Evolutionary conservation across 371 early-diverging fungal genomes (phyloP).

Genomic region (Pancytospora philotis): DNA sequence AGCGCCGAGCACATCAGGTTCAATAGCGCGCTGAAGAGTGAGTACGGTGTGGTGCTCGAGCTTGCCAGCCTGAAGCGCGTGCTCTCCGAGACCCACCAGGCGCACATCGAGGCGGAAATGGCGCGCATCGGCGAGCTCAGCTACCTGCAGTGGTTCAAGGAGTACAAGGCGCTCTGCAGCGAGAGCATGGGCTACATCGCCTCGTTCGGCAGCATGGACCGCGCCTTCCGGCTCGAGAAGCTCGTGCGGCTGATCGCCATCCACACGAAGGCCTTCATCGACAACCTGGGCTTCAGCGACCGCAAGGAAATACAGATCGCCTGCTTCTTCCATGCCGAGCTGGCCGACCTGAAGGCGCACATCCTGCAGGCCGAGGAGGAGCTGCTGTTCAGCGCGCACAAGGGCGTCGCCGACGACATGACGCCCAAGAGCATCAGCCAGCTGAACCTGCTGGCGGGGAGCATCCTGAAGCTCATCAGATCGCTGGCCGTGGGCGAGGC

Average conservation of each 20-base stretch:
- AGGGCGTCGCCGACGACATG: background rate
- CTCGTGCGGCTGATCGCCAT: constrained; percentile 20
- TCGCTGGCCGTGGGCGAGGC: constrained; percentile 32
- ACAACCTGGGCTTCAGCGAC: constrained; percentile 41
- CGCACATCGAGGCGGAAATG: constrained; percentile 16
- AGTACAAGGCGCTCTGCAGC: constrained; percentile 30
- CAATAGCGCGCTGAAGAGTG: constrained; percentile 18
- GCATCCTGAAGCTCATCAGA: constrained; percentile 42
- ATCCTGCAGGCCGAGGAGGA: constrained; percentile 26
- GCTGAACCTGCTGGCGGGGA: constrained; percentile 27
- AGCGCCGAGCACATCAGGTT: constrained; percentile 33
- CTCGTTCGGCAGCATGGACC: constrained; percentile 9
- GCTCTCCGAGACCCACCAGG: constrained; percentile 3
- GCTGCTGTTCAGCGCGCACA: constrained; percentile 8
- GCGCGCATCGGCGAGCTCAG: constrained; percentile 21
- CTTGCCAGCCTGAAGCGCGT: background rate
- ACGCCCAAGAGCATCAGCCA: background rate
- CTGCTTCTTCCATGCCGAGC: constrained; percentile 30
- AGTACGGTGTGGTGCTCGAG: constrained; percentile 20
- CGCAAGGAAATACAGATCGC: constrained; percentile 44
- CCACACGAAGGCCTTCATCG: constrained; percentile 29
- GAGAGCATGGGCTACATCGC: constrained; percentile 25
- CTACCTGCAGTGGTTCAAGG: constrained; percentile 42
- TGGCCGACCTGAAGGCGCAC: constrained; percentile 38
- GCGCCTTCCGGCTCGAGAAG: constrained; percentile 5